These are phyloP conservation scores for Xylaria scruposa DNA, from an alignment of 495 filamentous ascomycete species.

Conservation along the genomic window DNA sequence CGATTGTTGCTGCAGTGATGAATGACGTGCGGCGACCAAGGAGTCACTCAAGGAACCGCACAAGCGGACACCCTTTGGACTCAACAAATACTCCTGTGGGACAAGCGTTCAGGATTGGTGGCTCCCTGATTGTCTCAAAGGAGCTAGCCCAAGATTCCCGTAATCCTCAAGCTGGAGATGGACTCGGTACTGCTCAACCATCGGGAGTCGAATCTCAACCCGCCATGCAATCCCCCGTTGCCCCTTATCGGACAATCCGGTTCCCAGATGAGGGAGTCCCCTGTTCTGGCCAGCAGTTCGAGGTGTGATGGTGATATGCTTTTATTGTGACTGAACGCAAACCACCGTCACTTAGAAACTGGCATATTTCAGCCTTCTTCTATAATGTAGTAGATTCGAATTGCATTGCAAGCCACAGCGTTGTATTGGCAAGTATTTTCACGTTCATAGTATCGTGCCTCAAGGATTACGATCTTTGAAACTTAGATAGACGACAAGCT, in stretches of 20 bases:
- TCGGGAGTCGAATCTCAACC: slow-evolving; percentile 6
- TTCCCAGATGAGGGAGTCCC: slow-evolving; percentile 49
- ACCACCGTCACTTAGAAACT: background rate
- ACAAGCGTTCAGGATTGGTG: slow-evolving; percentile 59
- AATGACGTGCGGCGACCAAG: slow-evolving; percentile 40
- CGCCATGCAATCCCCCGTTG: slow-evolving; percentile 22
- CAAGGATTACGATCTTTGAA: background rate
- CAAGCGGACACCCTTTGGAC: slow-evolving; percentile 30
- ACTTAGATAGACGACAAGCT: background rate
- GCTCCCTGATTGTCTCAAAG: slow-evolving; percentile 49
- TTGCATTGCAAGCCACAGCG: background rate
- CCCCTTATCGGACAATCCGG: slow-evolving; percentile 46
- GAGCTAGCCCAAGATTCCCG: slow-evolving; percentile 18
- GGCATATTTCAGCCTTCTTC: background rate
- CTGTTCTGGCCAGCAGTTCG: background rate
- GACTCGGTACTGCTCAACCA: slow-evolving; percentile 1
- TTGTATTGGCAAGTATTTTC: background rate
- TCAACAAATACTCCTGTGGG: slow-evolving; percentile 42
- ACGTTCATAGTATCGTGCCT: background rate
- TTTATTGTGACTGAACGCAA: background rate
- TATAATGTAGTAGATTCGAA: background rate
- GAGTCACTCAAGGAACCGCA: slow-evolving; percentile 46
- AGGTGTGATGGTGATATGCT: background rate
- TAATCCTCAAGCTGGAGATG: slow-evolving; percentile 10
- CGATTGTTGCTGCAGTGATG: background rate